Conservation (phyloP, 2,329 filamentous ascomycete species). For the Fusarium lyarnte region DNA sequence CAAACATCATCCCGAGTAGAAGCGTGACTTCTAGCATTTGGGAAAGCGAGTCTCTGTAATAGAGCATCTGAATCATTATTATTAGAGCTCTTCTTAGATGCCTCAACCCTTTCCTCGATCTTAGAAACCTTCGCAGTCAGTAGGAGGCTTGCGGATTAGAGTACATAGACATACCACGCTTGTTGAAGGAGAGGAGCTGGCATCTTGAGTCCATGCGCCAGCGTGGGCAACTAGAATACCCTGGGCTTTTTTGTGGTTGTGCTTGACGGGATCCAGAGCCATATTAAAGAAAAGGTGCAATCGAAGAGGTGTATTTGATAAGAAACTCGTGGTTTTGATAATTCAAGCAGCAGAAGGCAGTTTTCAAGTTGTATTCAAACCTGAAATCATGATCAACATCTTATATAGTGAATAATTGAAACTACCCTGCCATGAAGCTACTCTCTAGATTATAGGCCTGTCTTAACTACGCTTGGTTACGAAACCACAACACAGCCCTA, state of each 20-base stretch:
- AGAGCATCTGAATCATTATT: neutral
- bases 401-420: neutral
- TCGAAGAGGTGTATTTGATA: neutral
- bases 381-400: fast-evolving
- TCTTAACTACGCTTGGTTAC: neutral
- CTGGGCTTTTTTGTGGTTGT: neutral
- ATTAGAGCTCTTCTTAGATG: neutral
- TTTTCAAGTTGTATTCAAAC: neutral
- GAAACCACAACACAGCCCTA: neutral
- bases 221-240: neutral
- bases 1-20: neutral
- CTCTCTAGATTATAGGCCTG: too few relatives aligned
- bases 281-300: neutral
- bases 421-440: neutral
- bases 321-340: neutral
- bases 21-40: fast-evolving
- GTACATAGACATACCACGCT: neutral
- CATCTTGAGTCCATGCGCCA: neutral
- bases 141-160: fast-evolving
- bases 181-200: neutral
- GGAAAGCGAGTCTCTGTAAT: neutral
- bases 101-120: neutral
- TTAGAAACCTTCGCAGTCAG: neutral
- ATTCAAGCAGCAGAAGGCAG: neutral
- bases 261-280: neutral